A percentile compares a stretch with the other conserved stretches of the same genome.
phyloP scores from a whole-genome alignment of 2,329 filamentous ascomycete species.

The Fusarium beomiforme region DNA sequence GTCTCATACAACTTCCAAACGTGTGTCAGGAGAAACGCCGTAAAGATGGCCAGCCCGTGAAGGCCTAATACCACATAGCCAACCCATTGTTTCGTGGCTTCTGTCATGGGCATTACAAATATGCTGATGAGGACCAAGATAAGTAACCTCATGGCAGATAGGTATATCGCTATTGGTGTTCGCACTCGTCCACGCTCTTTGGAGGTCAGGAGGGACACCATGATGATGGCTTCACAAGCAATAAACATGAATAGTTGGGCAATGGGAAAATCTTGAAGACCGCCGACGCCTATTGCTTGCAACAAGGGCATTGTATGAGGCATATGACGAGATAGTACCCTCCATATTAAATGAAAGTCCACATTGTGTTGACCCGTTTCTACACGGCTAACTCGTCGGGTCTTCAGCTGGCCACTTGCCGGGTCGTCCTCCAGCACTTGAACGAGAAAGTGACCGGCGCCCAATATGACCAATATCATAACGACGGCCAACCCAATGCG shows the following conservation, averaged over 20 bases:
- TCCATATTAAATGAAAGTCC: background rate
- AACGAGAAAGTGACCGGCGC: background rate
- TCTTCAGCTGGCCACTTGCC: background rate
- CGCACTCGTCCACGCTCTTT: background rate
- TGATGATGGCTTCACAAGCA: background rate
- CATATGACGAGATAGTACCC: background rate
- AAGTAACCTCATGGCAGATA: background rate
- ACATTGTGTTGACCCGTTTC: background rate
- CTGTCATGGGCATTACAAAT: background rate
- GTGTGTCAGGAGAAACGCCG: background rate
- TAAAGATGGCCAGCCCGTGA: background rate
- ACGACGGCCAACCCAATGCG: background rate
- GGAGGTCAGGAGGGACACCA: background rate
- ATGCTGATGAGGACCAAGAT: background rate
- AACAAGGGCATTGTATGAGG: background rate
- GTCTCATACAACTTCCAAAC: background rate
- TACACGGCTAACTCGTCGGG: rapidly evolving
- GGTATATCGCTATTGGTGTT: rapidly evolving
- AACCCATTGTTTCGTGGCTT: background rate
- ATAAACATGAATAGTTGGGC: background rate
- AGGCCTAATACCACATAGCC: background rate
- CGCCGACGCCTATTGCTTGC: background rate
- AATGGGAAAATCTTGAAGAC: background rate
- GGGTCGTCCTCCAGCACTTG: background rate
- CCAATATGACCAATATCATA: background rate